Conservation (phyloP, 257 asterid species). For the Plantago ovata region DNA sequence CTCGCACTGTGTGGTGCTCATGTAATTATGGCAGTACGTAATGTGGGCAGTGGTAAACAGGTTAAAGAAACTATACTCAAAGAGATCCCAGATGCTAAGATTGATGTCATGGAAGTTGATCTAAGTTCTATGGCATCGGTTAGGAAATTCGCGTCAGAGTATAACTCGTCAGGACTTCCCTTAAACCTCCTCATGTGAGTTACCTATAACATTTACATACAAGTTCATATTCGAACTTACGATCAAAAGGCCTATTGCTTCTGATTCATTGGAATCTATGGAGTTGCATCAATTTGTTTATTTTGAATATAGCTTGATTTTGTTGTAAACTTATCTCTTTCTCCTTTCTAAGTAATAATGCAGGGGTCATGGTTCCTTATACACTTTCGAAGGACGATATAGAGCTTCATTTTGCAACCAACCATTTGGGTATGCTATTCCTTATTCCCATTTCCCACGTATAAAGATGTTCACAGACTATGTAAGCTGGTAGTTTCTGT, state of each 20-base stretch:
- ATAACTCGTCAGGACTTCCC: conserved; percentile 36
- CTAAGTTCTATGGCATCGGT: conserved; percentile 49
- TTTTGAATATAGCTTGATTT: not conserved
- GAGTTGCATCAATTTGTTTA: not conserved
- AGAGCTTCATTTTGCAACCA: conserved; percentile 79
- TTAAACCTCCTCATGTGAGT: conserved; percentile 61
- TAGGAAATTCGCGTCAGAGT: conserved; percentile 52
- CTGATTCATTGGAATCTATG: not conserved
- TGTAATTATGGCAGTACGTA: conserved; percentile 66
- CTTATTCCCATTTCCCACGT: not conserved
- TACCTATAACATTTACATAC: not conserved
- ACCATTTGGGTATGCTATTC: conserved; percentile 49
- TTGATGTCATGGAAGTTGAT: conserved; percentile 64
- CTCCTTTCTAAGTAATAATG: conserved; percentile 54
- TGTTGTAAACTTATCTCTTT: not conserved
- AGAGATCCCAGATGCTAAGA: conserved; percentile 46
- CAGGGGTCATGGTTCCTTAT: conserved; percentile 71
- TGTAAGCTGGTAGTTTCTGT: not conserved
- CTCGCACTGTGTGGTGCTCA: conserved; percentile 48
- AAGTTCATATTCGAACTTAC: not conserved
- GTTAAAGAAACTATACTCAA: conserved; percentile 42
- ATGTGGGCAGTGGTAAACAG: conserved; percentile 31
- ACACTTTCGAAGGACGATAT: conserved; percentile 59
- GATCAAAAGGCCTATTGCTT: not conserved
- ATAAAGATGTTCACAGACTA: not conserved